Base-by-base conservation (phyloP, 2,329 filamentous ascomycete genomes). In the Fusarium gaditjirri region DNA sequence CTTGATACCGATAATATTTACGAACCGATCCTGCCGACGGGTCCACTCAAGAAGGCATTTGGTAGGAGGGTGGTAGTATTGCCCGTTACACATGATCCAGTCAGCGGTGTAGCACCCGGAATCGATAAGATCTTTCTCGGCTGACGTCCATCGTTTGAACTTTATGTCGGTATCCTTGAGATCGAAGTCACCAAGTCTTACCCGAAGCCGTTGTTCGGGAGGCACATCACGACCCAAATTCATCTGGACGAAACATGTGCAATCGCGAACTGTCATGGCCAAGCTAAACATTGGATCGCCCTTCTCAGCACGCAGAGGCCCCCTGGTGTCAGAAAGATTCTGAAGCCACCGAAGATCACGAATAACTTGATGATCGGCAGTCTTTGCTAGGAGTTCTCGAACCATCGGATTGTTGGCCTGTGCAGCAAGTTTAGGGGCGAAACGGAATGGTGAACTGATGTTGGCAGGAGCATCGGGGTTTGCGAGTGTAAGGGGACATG, bases 261-360 rank as follows among this genome's bases (percentile, higher is more conserved):
- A 94, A 83, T 96, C 93, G 54, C 93, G 85, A 72, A 96, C 80
- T 7, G 93, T 95, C 93, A 95, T 95, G 61, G 92, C 92, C 11
- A 93, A 84, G 17, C 88, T 86, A 67, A 93, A 90, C 33, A 87
- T 83, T 16, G 82, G 78, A 39, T 86, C 80, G 6, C 79, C 77
- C 4, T 78, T 79, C 50, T 84, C 78, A 13, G 83, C 81, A 6
- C 81, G 73, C 5, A 88, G 80, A 25, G 87, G 84, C 1, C 84
- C 83, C 0, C 74, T 78, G 4, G 80, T 77, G 70, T 89, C 87
- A 27, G 85, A 78, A 10, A 80, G 72, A 57, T 85, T 81, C 63
- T 85, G 83, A 35, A 82, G 79, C 14, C 70, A 70, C 31, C 81
- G 79, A 5, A 84, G 73, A 41, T 78, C 73, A 25, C 76, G 78